phyloP scores from a whole-genome alignment of 305 asterid species.

The Fraxinus velutina region DNA sequence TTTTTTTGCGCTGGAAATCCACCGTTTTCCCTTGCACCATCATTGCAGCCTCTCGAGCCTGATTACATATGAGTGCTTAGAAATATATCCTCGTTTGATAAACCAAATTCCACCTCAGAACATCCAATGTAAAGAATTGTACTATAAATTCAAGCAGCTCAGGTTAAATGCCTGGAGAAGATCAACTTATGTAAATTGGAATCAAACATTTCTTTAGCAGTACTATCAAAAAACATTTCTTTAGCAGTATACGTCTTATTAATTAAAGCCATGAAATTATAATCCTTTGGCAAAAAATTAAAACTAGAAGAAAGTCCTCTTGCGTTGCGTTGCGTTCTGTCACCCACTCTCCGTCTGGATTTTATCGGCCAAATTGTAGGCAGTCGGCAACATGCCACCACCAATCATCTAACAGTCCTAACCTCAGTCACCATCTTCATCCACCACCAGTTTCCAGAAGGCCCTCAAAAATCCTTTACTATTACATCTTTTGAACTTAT shows the following conservation, averaged over 20 bases:
- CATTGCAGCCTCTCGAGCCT: conserved; percentile 92
- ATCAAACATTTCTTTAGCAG: not conserved
- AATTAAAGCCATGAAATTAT: not conserved
- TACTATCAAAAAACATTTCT: no score
- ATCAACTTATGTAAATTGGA: not conserved
- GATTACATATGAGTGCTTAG: conserved; percentile 30
- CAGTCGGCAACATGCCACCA: not conserved
- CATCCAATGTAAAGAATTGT: conserved; percentile 15
- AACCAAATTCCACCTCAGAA: conserved; percentile 8
- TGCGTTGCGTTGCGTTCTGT: not conserved
- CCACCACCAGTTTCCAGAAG: not conserved
- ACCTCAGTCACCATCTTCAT: not conserved
- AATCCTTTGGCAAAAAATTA: not conserved
- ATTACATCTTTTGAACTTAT: not conserved
- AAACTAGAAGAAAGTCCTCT: not conserved
- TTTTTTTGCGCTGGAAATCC: conserved; percentile 93
- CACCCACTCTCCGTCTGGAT: not conserved
- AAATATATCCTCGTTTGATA: not conserved
- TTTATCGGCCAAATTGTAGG: not conserved
- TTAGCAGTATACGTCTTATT: not conserved
- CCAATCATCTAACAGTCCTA: not conserved
- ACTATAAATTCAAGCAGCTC: conserved; percentile 4
- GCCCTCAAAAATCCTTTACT: not conserved
- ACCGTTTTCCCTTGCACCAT: conserved; percentile 91
- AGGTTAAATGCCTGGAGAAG: not conserved